Evolutionary conservation across 352 stramenopile species (phyloP), one percentile per base, ranked within the genome.

Genomic region (Phytophthora pluvialis): DNA sequence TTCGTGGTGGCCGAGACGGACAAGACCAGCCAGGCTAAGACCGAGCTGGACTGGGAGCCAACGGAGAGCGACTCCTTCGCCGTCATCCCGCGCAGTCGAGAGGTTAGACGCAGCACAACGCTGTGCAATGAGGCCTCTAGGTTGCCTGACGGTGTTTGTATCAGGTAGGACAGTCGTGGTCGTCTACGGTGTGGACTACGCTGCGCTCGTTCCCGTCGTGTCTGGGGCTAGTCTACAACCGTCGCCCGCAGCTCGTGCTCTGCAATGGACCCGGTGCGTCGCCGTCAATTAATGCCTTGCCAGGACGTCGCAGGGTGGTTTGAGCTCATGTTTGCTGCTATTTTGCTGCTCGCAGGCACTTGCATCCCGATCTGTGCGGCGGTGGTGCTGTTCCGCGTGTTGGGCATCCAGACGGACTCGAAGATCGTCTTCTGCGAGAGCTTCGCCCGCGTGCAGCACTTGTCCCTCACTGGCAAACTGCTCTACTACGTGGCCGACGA

Each of bases 401-500:
- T 97, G 13, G 85, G 89, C 3, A 38, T 97, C 9, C 65, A 84
- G 18, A 59, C 58, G 5, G 56, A 87, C 64, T 83, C 81, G 26
- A 88, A 90, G 64, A 91, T 98, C 63, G 63, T 99, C 8, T 99
- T 98, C 74, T 95, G 95, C 48, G 96, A 99, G 77, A 98, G 88
- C 47, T 98, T 98, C 70, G 96, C 91, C 57, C 90, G 96, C 36
- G 96, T 99, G 4, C 74, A 91, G 62, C 95, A 84, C 57, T 79
- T 99, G 7, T 98, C 91, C 38, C 80, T 99, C 45, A 97, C 94
- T 3, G 96, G 96, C 26, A 97, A 96, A 61, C 54, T 99, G 26
- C 78, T 98, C 16, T 98, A 98, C 79, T 90, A 88, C 40, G 71
- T 98, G 36, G 91, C 88, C 0, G 96, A 99, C 73, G 79, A 96